A percentile compares a stretch with the other conserved stretches of the same genome.
These are phyloP conservation scores for Candida montana DNA, from an alignment of 805 yeast species.

Conservation along the genomic window DNA sequence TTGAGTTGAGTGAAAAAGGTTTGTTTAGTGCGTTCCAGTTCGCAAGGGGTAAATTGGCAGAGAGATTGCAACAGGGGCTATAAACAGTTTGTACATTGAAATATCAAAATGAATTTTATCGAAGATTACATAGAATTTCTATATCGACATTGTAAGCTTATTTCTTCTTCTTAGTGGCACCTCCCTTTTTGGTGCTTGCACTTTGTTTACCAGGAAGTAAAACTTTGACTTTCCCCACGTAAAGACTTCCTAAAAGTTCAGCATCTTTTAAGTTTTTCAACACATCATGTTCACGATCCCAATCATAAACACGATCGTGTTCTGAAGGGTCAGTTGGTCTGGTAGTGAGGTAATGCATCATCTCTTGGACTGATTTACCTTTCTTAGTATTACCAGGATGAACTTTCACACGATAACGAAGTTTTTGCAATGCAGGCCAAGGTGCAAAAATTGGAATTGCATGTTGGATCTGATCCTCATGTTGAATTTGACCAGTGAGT, in stretches of 20 bases:
- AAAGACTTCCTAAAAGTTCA: slow-evolving; percentile 61
- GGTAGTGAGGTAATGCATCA: slow-evolving; percentile 50
- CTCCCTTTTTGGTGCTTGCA: slow-evolving; percentile 24
- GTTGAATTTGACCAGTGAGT: slow-evolving; percentile 24
- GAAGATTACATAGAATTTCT: too few species aligned
- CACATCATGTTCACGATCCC: slow-evolving; percentile 63
- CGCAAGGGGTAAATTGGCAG: slow-evolving; percentile 68
- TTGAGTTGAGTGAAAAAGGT: slow-evolving; percentile 71
- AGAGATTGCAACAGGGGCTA: slow-evolving; percentile 42
- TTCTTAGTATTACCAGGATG: slow-evolving; percentile 77
- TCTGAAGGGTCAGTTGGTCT: slow-evolving; percentile 43
- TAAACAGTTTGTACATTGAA: slow-evolving; percentile 14
- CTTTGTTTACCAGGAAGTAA: slow-evolving; percentile 45
- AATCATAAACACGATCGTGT: slow-evolving; percentile 47
- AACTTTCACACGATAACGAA: slow-evolving; percentile 76
- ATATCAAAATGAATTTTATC: too few species aligned
- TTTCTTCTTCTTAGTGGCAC: slow-evolving; percentile 10
- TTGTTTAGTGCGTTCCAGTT: slow-evolving; percentile 81
- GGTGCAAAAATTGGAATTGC: slow-evolving; percentile 90
- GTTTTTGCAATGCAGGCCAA: slow-evolving; percentile 72
- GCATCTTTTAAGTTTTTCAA: slow-evolving; percentile 53
- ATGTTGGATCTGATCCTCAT: slow-evolving; percentile 50
- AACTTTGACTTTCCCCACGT: slow-evolving; percentile 67
- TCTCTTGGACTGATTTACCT: slow-evolving; percentile 77
- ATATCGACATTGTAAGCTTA: not conserved